Evolutionary conservation across 192 early-diverging fungal species (phyloP).

Genomic region (Podila epigama): DNA sequence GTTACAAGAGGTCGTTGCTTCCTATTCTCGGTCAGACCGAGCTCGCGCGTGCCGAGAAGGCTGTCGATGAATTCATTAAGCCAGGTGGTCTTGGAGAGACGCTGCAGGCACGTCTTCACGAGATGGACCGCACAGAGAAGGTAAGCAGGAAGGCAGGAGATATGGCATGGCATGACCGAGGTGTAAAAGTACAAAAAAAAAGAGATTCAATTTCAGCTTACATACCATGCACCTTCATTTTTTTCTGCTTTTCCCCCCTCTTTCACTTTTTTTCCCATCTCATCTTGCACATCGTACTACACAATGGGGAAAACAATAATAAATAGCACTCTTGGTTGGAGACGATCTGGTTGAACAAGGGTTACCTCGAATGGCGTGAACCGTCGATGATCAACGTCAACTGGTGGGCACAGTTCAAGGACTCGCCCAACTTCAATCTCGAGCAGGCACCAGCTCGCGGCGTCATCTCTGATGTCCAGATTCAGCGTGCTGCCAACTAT

Average conservation of each 20-base stretch:
- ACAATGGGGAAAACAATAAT: not conserved
- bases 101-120: constrained; percentile 77
- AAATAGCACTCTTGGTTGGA: constrained; percentile 86
- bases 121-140: constrained; percentile 70
- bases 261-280: no score
- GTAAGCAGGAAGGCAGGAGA: constrained; percentile 12
- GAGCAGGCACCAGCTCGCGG: constrained; percentile 52
- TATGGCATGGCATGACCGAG: not conserved
- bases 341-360: constrained; percentile 81
- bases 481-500: constrained; percentile 81
- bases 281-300: not conserved
- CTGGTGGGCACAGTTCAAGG: constrained; percentile 82
- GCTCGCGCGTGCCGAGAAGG: constrained; percentile 62
- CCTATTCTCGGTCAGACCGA: constrained; percentile 73
- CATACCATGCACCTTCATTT: no score
- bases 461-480: constrained; percentile 73
- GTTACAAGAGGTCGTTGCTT: constrained; percentile 77
- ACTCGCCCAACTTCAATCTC: constrained; percentile 60
- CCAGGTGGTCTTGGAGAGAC: constrained; percentile 72
- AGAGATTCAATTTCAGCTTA: no score
- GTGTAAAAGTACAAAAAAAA: no score
- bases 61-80: constrained; percentile 75
- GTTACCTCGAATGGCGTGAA: constrained; percentile 88
- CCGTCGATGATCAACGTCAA: constrained; percentile 88
- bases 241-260: no score